Conservation (phyloP, 805 yeast species). For the Starmerella bombi region DNA sequence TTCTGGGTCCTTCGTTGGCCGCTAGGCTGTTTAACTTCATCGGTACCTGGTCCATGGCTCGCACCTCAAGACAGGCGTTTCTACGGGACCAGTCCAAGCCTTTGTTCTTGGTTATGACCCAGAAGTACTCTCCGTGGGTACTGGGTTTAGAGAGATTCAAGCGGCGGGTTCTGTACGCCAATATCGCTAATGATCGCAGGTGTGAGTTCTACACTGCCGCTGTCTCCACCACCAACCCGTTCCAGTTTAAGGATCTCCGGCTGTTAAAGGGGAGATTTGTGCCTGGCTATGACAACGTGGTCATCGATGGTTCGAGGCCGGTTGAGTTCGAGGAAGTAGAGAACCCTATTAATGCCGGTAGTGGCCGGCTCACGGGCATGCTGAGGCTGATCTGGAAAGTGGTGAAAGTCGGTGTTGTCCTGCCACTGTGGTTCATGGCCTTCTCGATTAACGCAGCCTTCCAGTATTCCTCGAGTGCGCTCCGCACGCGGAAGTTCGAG, state of each 20-base stretch:
- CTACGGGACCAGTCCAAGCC: constrained; percentile 35
- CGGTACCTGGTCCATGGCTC: constrained; percentile 55
- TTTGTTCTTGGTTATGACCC: constrained; percentile 52
- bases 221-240: constrained; percentile 33
- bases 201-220: constrained; percentile 77
- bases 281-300: constrained; percentile 19
- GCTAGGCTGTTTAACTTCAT: constrained; percentile 45
- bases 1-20: constrained; percentile 39
- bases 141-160: constrained; percentile 43
- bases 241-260: constrained; percentile 2
- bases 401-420: constrained; percentile 35
- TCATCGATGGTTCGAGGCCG: constrained; percentile 10
- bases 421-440: constrained; percentile 55
- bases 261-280: constrained; percentile 17
- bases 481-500: constrained; percentile 21
- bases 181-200: constrained; percentile 65
- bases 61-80: constrained; percentile 64
- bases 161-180: constrained; percentile 51
- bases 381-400: constrained; percentile 27
- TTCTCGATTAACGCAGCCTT: constrained; percentile 36
- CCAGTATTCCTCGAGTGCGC: constrained; percentile 32
- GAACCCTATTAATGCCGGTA: background rate
- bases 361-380: background rate
- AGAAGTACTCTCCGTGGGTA: constrained; percentile 45
- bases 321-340: constrained; percentile 12